phyloP scores from a whole-genome alignment of 139 green algal genomes.

The Coccomyxa sp. region DNA sequence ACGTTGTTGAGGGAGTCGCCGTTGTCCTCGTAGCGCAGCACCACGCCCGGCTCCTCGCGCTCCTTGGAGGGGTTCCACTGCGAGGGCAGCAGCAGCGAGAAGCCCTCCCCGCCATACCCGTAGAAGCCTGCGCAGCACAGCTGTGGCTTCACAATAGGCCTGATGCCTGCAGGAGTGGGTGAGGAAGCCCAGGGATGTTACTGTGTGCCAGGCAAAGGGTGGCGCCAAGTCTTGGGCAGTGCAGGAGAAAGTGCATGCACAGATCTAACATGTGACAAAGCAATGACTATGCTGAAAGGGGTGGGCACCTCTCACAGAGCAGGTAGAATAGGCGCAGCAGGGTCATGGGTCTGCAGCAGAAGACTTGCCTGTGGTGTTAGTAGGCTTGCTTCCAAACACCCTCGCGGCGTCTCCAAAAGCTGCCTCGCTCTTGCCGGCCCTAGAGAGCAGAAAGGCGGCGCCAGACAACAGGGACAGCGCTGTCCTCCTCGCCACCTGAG shows the following conservation, averaged over 20 bases:
- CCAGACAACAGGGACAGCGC: conserved; percentile 63
- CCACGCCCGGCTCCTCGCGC: conserved; percentile 70
- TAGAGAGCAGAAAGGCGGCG: conserved; percentile 49
- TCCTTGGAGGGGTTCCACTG: conserved; percentile 98
- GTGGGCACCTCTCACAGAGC: neutral
- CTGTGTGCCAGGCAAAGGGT: neutral
- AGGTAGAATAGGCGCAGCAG: neutral
- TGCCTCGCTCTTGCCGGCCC: conserved; percentile 52
- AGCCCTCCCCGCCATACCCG: conserved; percentile 90
- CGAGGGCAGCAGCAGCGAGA: conserved; percentile 83
- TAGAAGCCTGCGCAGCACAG: conserved; percentile 64
- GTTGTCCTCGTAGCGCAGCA: conserved; percentile 92
- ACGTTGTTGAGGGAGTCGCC: conserved; percentile 90
- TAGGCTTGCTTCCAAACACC: conserved; percentile 78
- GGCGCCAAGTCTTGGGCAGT: too few relatives aligned
- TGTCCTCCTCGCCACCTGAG: neutral
- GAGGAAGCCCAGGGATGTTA: neutral
- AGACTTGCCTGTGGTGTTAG: conserved; percentile 71
- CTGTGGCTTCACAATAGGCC: neutral
- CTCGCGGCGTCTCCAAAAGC: conserved; percentile 87
- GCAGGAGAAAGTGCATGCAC: too few relatives aligned
- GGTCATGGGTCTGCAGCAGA: neutral
- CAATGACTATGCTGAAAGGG: neutral
- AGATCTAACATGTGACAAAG: neutral
- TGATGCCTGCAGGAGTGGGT: neutral